phyloP scores from a whole-genome alignment of 2,329 filamentous ascomycete genomes.

The Mollisia scopiformis region DNA sequence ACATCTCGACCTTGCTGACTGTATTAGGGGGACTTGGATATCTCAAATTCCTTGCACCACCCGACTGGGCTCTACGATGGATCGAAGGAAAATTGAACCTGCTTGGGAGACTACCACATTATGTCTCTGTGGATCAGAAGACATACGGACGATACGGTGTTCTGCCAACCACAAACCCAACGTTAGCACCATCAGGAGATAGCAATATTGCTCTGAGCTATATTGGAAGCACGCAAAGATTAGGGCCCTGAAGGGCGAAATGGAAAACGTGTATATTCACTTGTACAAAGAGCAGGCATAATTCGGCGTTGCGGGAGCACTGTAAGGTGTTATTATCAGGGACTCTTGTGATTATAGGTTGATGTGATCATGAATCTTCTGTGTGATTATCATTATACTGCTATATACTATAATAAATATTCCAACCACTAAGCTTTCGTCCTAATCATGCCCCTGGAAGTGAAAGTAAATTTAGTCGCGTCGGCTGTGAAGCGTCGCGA shows the following conservation, averaged over 20 bases:
- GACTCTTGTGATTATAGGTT: constrained; percentile 20
- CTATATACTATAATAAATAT: neutral
- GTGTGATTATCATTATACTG: neutral
- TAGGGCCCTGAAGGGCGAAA: constrained; percentile 60
- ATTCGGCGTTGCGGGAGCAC: constrained; percentile 23
- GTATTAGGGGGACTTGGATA: constrained; percentile 78
- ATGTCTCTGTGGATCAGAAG: constrained; percentile 94
- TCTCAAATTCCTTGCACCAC: constrained; percentile 86
- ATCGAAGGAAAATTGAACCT: constrained; percentile 88
- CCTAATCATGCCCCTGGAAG: neutral
- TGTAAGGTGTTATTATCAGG: constrained; percentile 7
- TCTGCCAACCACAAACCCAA: constrained; percentile 61
- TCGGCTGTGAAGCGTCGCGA: constrained; percentile 16
- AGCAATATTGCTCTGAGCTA: constrained; percentile 56
- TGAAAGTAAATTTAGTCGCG: constrained; percentile 15
- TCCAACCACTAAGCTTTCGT: neutral
- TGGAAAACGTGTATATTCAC: constrained; percentile 10
- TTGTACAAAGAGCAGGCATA: constrained; percentile 31
- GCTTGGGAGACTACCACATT: constrained; percentile 82
- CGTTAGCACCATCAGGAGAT: constrained; percentile 43
- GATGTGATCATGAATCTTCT: constrained; percentile 16
- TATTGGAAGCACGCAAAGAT: constrained; percentile 65
- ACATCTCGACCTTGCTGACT: constrained; percentile 27
- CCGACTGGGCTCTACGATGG: constrained; percentile 85
- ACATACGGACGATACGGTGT: constrained; percentile 93